Conservation (phyloP, 2,329 filamentous ascomycete genomes). For the Onygenales sp. region DNA sequence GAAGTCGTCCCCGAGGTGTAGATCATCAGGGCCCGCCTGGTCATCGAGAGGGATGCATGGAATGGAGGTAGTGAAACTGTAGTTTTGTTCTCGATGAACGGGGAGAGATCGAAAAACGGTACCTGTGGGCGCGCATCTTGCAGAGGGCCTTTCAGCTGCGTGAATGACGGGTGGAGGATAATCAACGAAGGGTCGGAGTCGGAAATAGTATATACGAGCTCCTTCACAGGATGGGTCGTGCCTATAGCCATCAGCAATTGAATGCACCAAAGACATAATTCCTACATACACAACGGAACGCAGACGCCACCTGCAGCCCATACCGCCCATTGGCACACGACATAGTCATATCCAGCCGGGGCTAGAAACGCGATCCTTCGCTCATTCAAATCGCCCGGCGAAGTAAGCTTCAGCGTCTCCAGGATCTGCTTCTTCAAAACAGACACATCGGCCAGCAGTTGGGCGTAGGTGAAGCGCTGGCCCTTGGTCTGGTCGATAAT, state of each 20-base stretch:
- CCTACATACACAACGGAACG: constrained; percentile 32
- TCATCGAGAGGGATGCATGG: constrained; percentile 16
- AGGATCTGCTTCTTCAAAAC: constrained; percentile 27
- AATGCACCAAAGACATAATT: not conserved
- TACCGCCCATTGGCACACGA: constrained; percentile 33
- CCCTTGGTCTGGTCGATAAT: constrained; percentile 30
- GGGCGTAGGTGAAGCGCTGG: constrained; percentile 30
- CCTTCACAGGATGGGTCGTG: constrained; percentile 32
- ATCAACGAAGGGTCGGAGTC: constrained; percentile 35
- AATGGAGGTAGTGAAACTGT: constrained; percentile 23
- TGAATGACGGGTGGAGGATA: constrained; percentile 31
- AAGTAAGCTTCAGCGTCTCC: constrained; percentile 18
- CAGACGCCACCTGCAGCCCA: constrained; percentile 36
- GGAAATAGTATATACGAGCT: constrained; percentile 32
- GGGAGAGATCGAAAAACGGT: constrained; percentile 23
- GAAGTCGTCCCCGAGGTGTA: constrained; percentile 35
- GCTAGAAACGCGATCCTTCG: constrained; percentile 29
- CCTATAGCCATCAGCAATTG: constrained; percentile 16
- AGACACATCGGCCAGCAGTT: constrained; percentile 31
- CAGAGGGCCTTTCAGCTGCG: constrained; percentile 22
- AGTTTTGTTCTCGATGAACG: constrained; percentile 13
- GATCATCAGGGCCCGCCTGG: constrained; percentile 31
- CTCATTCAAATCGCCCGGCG: constrained; percentile 25
- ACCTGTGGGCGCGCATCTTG: constrained; percentile 19
- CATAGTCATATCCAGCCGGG: constrained; percentile 35